A percentile compares a stretch with the other conserved stretches of the same genome.
These are phyloP conservation scores for Spirogloea muscicola DNA, from an alignment of 139 green algal genomes.

Conservation along the genomic window DNA sequence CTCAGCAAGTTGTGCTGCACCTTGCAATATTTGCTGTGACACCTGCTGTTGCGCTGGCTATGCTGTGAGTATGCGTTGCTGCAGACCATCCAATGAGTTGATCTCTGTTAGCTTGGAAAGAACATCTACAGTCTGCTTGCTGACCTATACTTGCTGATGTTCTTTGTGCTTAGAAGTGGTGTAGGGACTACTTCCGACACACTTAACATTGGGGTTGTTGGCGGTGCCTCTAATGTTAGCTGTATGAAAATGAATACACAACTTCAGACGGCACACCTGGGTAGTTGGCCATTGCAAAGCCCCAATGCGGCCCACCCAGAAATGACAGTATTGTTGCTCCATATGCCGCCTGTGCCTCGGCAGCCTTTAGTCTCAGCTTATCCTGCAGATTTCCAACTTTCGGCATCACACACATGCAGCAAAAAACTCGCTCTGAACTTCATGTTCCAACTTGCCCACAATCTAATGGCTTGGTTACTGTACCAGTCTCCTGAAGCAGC, in stretches of 20 bases:
- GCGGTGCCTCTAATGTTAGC: too few species aligned
- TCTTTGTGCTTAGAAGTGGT: background rate
- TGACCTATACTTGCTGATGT: background rate
- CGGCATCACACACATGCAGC: background rate
- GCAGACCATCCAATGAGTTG: too few species aligned
- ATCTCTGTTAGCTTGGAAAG: constrained; percentile 13
- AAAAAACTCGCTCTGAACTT: too few species aligned
- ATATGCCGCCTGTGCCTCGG: constrained; percentile 64
- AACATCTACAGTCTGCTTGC: background rate
- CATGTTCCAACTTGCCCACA: too few species aligned
- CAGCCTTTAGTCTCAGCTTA: background rate
- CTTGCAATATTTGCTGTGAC: too few species aligned
- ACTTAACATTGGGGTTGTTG: too few species aligned
- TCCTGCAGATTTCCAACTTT: constrained; percentile 18
- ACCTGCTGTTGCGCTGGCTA: too few species aligned
- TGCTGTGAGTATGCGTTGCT: too few species aligned
- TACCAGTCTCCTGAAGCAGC: too few species aligned
- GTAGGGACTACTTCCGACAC: too few species aligned
- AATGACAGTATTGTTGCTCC: constrained; percentile 79
- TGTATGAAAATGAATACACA: background rate
- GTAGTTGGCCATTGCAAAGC: constrained; percentile 63
- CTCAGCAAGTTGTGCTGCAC: too few species aligned
- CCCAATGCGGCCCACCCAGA: constrained; percentile 88
- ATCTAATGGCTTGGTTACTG: too few species aligned
- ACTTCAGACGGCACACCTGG: constrained; percentile 17